Conservation (phyloP, 2,329 filamentous ascomycete species). For the Raffaelea deltoideospora region DNA sequence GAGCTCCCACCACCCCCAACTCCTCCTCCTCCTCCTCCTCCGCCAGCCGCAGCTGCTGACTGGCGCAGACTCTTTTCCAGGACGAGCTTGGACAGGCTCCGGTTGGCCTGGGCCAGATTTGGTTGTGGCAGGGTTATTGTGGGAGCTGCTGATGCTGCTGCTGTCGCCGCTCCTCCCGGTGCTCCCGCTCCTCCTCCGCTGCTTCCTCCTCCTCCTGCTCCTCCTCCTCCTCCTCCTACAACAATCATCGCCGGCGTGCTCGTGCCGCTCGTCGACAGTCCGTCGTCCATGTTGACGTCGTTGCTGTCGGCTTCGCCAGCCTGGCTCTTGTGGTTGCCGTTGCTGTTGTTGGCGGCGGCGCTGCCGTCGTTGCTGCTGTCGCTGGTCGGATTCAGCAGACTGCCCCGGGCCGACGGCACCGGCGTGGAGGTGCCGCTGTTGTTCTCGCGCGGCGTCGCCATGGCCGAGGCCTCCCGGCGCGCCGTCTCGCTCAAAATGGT, state of each 20-base stretch:
- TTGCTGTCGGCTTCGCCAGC: no score
- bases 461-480: constrained; percentile 74
- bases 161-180: constrained; percentile 20
- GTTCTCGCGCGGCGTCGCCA: constrained; percentile 59
- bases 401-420: no score
- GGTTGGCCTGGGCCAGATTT: constrained; percentile 80
- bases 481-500: constrained; percentile 83
- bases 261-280: constrained; percentile 40
- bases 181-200: no score
- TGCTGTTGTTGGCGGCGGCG: constrained; percentile 14
- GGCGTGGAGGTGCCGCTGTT: constrained; percentile 63
- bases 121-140: constrained; percentile 24
- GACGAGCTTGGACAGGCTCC: constrained; percentile 74
- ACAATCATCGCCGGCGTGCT: constrained; percentile 43
- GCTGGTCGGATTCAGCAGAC: no score
- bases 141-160: constrained; percentile 14
- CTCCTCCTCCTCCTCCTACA: constrained; percentile 29
- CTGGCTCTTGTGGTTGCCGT: no score
- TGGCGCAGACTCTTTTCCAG: constrained; percentile 61
- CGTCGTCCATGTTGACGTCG: constrained; percentile 26
- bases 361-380: constrained; percentile 19
- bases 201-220: no score
- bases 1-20: no score
- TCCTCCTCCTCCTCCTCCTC: no score
- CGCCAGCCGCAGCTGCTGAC: neutral